Evolutionary conservation across 2,329 filamentous ascomycete species (phyloP).

Genomic region (Colletotrichum tanaceti): DNA sequence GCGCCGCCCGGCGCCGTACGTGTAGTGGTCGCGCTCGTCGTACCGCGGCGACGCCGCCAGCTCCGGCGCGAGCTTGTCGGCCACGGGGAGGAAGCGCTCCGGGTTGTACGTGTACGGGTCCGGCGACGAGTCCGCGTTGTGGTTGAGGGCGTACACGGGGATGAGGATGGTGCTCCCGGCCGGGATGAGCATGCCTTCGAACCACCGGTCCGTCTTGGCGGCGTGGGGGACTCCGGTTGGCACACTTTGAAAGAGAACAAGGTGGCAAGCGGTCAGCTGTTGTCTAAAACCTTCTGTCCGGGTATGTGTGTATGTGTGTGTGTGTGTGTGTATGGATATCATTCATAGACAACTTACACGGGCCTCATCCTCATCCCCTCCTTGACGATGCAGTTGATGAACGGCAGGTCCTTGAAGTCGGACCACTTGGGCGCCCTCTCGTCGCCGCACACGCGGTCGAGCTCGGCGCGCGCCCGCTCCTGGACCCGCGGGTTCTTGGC

Average conservation of each 20-base stretch:
- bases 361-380: conserved; percentile 58
- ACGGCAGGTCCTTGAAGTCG: conserved; percentile 54
- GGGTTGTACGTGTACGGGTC: conserved; percentile 49
- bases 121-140: conserved; percentile 43
- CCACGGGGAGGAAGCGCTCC: conserved; percentile 43
- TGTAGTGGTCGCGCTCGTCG: conserved; percentile 55
- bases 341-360: conserved; percentile 41
- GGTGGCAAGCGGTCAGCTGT: too few relatives aligned
- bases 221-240: conserved; percentile 19
- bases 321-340: too few relatives aligned
- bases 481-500: conserved; percentile 53
- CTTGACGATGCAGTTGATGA: conserved; percentile 55
- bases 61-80: conserved; percentile 45
- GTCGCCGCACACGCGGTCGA: conserved; percentile 53
- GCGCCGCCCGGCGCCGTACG: conserved; percentile 59
- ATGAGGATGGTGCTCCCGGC: conserved; percentile 53
- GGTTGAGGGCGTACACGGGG: conserved; percentile 51
- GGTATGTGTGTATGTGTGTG: too few relatives aligned
- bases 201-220: conserved; percentile 49
- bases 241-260: neutral
- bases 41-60: conserved; percentile 45
- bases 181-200: conserved; percentile 55
- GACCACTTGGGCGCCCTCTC: conserved; percentile 51
- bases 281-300: too few relatives aligned
- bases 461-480: conserved; percentile 54